Evolutionary conservation across 768 basidiomycete species (phyloP).

Genomic region (Mycena venus): DNA sequence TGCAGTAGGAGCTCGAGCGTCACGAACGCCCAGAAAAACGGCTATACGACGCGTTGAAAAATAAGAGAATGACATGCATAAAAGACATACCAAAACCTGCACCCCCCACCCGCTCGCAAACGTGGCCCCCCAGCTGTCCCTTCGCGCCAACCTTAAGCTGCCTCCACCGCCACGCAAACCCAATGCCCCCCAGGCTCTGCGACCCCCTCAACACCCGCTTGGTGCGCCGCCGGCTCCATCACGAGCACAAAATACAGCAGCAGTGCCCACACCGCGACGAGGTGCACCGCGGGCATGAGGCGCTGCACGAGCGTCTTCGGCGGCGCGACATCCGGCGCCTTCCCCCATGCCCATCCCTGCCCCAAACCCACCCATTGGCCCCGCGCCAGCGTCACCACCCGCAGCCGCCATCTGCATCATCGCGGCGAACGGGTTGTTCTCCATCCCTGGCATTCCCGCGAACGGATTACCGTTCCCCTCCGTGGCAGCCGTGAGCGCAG

Average conservation of each 20-base stretch:
- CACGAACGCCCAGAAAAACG: slow-evolving; percentile 87
- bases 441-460: slow-evolving; percentile 22
- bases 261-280: slow-evolving; percentile 73
- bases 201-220: slow-evolving; percentile 50
- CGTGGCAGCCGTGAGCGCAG: background rate
- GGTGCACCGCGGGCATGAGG: slow-evolving; percentile 74
- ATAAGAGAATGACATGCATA: background rate
- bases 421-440: slow-evolving; percentile 63
- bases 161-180: slow-evolving; percentile 75
- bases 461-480: slow-evolving; percentile 4
- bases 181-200: slow-evolving; percentile 40
- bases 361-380: background rate
- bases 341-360: slow-evolving; percentile 27
- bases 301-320: slow-evolving; percentile 68
- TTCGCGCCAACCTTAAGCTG: slow-evolving; percentile 55
- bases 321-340: slow-evolving; percentile 39
- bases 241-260: slow-evolving; percentile 78
- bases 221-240: slow-evolving; percentile 69
- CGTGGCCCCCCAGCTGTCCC: slow-evolving; percentile 39
- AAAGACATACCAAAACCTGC: slow-evolving; percentile 67
- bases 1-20: slow-evolving; percentile 80
- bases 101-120: slow-evolving; percentile 57
- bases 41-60: slow-evolving; percentile 60
- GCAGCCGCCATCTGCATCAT: slow-evolving; percentile 37
- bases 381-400: background rate